Conservation (phyloP, 257 asterid genomes). For the Fraxinus excelsior region DNA sequence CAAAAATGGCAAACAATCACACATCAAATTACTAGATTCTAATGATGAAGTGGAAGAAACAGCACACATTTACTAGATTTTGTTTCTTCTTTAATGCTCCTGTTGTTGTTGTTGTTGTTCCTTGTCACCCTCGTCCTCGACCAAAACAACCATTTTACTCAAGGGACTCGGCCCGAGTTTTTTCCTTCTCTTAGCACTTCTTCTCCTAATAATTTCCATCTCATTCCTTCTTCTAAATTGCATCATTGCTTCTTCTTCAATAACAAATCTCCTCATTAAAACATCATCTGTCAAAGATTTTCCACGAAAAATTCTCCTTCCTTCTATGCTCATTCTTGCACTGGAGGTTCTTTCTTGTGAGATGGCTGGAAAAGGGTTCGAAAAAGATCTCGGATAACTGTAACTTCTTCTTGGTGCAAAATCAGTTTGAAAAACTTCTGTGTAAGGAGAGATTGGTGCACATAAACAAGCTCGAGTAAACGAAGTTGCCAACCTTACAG, state of each 20-base stretch:
- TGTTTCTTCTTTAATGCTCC: background rate
- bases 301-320: slow-evolving; percentile 69
- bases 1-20: background rate
- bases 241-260: slow-evolving; percentile 76
- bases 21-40: background rate
- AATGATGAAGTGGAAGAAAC: background rate
- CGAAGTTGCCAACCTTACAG: slow-evolving; percentile 66
- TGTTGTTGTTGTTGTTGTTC: slow-evolving; percentile 6
- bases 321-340: slow-evolving; percentile 69
- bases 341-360: slow-evolving; percentile 55
- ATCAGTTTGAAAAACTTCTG: slow-evolving; percentile 68
- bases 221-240: slow-evolving; percentile 75
- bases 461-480: slow-evolving; percentile 79
- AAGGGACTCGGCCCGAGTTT: slow-evolving; percentile 86
- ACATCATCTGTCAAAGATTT: slow-evolving; percentile 83
- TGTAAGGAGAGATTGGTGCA: slow-evolving; percentile 80
- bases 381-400: slow-evolving; percentile 53
- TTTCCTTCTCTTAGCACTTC: slow-evolving; percentile 61
- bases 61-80: background rate
- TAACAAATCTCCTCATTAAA: slow-evolving; percentile 78
- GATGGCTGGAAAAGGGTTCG: slow-evolving; percentile 33
- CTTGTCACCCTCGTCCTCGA: slow-evolving; percentile 35
- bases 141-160: slow-evolving; percentile 62
- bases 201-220: slow-evolving; percentile 79
- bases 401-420: slow-evolving; percentile 76